phyloP scores from a whole-genome alignment of 129 eudicot genomes.

The Heracleum sosnowskyi region DNA sequence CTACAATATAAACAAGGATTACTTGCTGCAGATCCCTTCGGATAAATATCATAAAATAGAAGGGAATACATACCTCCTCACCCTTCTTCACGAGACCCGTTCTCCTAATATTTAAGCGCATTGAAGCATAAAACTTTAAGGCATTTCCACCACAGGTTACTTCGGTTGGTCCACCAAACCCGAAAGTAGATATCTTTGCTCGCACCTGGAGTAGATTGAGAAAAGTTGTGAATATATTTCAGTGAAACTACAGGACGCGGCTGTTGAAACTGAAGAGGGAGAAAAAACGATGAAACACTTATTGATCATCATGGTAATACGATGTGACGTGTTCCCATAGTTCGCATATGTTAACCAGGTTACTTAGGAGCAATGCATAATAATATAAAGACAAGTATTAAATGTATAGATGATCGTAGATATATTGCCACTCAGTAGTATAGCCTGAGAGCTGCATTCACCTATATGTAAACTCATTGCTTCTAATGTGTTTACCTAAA shows the following conservation, averaged over 20 bases:
- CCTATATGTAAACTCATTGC: not conserved
- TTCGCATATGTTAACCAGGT: not conserved
- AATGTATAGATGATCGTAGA: not conserved
- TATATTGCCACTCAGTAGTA: not conserved
- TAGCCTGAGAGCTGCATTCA: not conserved
- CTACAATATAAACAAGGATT: not conserved
- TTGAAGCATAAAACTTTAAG: slow-evolving; percentile 87
- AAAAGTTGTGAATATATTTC: not conserved
- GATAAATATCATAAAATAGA: slow-evolving; percentile 4
- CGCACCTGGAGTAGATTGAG: slow-evolving; percentile 48
- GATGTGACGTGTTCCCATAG: not conserved
- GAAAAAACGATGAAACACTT: not conserved
- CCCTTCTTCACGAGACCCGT: slow-evolving; percentile 83
- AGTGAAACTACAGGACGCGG: not conserved
- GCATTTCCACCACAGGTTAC: slow-evolving; percentile 99
- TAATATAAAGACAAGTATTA: not conserved
- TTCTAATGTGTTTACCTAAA: slow-evolving; percentile 1
- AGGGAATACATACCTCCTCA: slow-evolving; percentile 60
- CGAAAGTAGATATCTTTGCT: slow-evolving; percentile 72
- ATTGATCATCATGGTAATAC: not conserved
- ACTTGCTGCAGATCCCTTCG: not conserved
- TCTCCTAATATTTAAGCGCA: slow-evolving; percentile 73
- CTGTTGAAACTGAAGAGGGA: not conserved
- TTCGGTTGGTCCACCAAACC: slow-evolving; percentile 91
- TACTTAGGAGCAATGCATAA: not conserved